Base-by-base conservation (phyloP, 257 asterid species). In the Solanum habrochaites region DNA sequence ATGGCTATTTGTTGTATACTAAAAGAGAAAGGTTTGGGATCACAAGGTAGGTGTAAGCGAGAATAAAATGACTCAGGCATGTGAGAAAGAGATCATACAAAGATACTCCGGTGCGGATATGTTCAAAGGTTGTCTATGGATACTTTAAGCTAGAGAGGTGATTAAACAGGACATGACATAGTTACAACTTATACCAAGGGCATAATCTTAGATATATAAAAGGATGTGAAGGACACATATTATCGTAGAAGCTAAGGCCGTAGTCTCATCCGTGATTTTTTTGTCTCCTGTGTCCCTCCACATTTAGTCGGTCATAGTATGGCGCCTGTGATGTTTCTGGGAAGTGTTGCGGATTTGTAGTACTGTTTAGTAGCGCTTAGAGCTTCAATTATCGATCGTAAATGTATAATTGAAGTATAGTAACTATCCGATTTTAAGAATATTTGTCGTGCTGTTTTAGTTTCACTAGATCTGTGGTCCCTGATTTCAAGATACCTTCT, bases 1-100 rank as follows among this genome's bases (percentile, higher is more conserved):
- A 14, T 13, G 40, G 4, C 40, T 14, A 29, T 69, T 69, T 7
- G 42, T 31, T 31, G 75, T 23, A 69, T 69, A 69, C 23, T 32
- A 16, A 71, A 32, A 32, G 43, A 71, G 14, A 71, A 12, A 32
- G 45, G 5, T 62, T 62, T 7, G 7, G 1, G 0, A 60, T 60
- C 14, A 60, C 25, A 62, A 62, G 70, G 8, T 62, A 62, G 70
- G 70, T 23, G 31, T 62, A 23, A 23, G 8, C 31, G 7, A n/a
- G 16, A n/a, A 0, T 62, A 62, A 62, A 16, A 62, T 62, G 8
- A 11, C 14, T n/a, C 0, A 1, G 7, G 3, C 8, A n/a, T 62
- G 3, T 60, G 69, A 60, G 69, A 60, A 60, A 23, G 1, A 62
- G 3, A 62, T 62, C 64, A 56, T 2, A n/a, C 8, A 10, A 2